Conservation (phyloP, 2,329 filamentous ascomycete genomes). For the Elsinoe necatrix region DNA sequence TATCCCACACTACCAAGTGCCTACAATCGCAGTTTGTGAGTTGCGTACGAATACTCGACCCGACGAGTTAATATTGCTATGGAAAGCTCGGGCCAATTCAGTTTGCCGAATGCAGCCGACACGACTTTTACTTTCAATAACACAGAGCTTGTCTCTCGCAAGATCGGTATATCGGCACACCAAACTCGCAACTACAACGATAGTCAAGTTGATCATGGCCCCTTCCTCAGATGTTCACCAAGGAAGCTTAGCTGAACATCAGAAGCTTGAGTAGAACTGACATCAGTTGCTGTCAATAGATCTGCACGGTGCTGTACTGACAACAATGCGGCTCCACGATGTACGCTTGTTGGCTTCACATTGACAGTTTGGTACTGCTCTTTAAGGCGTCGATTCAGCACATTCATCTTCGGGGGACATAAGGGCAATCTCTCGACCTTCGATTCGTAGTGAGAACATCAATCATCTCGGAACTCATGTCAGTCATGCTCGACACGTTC, state of each 20-base stretch:
- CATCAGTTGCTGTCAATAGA: not conserved
- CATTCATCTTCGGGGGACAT: no score
- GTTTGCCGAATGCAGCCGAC: not conserved
- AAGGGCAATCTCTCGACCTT: no score
- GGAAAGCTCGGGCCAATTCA: no score
- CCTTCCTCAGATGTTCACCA: not conserved
- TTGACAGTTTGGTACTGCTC: not conserved
- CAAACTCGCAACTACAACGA: not conserved
- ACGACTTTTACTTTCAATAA: not conserved
- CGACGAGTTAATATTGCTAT: no score
- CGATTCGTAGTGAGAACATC: no score
- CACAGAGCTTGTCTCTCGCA: not conserved
- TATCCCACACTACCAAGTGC: no score
- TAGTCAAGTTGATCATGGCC: not conserved
- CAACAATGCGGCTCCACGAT: not conserved
- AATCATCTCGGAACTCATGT: not conserved
- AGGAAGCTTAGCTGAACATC: constrained; percentile 1
- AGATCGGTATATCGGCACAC: not conserved
- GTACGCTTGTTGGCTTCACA: not conserved
- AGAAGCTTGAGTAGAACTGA: not conserved
- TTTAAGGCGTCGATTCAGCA: no score
- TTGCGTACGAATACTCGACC: no score
- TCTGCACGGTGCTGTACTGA: not conserved
- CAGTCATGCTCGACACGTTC: not conserved
- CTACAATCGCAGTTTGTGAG: no score